Base-by-base conservation (phyloP, 2,329 filamentous ascomycete genomes). In the Rasamsonia emersonii region DNA sequence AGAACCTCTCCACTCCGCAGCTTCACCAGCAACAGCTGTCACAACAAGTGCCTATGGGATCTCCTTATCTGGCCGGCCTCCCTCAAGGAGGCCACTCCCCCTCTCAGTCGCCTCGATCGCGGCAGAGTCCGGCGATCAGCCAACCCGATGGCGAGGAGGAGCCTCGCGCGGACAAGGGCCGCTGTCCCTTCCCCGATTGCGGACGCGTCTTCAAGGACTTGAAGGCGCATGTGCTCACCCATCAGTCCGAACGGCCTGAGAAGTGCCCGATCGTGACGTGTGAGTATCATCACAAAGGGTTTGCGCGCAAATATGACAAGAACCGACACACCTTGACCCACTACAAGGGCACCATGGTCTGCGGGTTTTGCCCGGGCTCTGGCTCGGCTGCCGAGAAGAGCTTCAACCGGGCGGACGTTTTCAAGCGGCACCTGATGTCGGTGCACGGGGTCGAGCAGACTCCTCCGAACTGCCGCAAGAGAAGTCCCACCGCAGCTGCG, bases 301-400 rank as follows among this genome's bases (percentile, higher is more conserved):
- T 95, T 53, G 86, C 88, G 8, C 74, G 88, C 47, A 94, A 94
- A 62, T 95, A 95, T 56, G 88, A 95, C 68, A 93, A 93, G 71
- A 94, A 94, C 63, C 71, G 88, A 26, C 88, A 95, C 58, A 93
- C 86, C 4, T 62, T 94, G 41, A 95, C 88, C 4, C 88, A 95
- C 58, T 95, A 94, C 73, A 94, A 94, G 64, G 88, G 88, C 24
- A 94, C 84, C 29, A 94, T 94, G 88, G 85, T 94, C 15, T 95
- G 88, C 54, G 86, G 86, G 18, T 95, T 94, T 65, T 94, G 88
- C 50, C 85, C 86, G 1, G 85, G 86, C 19, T 86, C 84, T 17
- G 88, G 88, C 3, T 89, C 86, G 4, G 75, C 86, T 5, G 82
- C 82, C 1, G 88, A 94, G 62, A 95, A 94, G 73, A 89, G 83